phyloP scores from a whole-genome alignment of 2,329 filamentous ascomycete species.

The Fusarium abutilonis region DNA sequence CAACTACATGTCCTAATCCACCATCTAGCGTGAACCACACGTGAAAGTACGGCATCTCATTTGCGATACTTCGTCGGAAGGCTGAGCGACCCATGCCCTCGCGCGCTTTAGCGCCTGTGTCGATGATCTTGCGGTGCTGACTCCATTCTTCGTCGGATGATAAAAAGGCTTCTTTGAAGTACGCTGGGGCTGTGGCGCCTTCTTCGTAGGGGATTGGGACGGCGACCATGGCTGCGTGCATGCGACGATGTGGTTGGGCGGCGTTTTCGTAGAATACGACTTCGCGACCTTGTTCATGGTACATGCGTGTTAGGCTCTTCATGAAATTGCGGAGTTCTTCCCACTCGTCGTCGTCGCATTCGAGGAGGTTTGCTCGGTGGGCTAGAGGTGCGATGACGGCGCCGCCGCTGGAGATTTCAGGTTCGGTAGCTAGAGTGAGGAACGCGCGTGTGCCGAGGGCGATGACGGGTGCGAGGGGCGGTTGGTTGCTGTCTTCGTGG shows the following conservation, averaged over 20 bases:
- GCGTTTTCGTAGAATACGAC: constrained; percentile 99
- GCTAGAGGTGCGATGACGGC: constrained; percentile 89
- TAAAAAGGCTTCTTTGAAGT: constrained; percentile 94
- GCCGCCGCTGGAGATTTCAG: constrained; percentile 83
- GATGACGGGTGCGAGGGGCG: constrained; percentile 84
- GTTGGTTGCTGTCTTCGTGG: constrained; percentile 80
- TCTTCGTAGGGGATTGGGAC: constrained; percentile 90
- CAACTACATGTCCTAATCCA: constrained; percentile 90
- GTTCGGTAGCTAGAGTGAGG: constrained; percentile 88
- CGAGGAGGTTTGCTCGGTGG: constrained; percentile 89
- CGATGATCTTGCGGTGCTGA: constrained; percentile 93
- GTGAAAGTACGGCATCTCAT: constrained; percentile 99
- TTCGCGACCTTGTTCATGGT: constrained; percentile 90
- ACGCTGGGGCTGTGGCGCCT: constrained; percentile 91
- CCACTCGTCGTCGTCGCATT: constrained; percentile 99
- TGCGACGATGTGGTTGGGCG: constrained; percentile 77
- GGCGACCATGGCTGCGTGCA: constrained; percentile 85
- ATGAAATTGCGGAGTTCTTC: constrained; percentile 99
- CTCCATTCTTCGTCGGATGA: constrained; percentile 91
- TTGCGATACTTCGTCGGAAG: constrained; percentile 83
- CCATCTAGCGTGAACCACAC: constrained; percentile 95
- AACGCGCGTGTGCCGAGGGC: constrained; percentile 87
- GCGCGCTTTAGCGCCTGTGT: constrained; percentile 75
- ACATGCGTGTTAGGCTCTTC: constrained; percentile 94
- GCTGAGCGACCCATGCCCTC: constrained; percentile 77